Evolutionary conservation across 192 early-diverging fungal genomes (phyloP).

Genomic region (Chytriomyces sp.): DNA sequence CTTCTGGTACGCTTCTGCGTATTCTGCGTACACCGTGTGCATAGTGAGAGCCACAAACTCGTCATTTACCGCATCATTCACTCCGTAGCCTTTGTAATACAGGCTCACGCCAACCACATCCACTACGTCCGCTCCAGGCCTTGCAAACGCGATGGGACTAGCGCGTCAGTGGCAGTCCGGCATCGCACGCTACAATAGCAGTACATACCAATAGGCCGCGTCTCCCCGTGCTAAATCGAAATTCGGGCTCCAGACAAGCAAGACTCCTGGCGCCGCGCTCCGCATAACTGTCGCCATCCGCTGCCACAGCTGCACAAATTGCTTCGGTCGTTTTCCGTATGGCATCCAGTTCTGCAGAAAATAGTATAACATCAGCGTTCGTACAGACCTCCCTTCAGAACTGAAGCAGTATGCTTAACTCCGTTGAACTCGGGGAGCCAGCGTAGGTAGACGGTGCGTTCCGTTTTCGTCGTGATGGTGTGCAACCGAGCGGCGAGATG

Average conservation of each 20-base stretch:
- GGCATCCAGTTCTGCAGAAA: constrained; percentile 9
- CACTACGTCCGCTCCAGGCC: background rate
- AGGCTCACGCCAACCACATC: background rate
- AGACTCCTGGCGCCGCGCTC: background rate
- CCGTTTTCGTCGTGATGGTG: background rate
- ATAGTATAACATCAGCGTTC: background rate
- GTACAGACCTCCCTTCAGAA: too few relatives aligned
- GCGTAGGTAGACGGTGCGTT: background rate
- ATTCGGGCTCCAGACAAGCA: background rate
- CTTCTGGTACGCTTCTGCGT: background rate
- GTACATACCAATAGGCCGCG: background rate
- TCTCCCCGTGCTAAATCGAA: background rate
- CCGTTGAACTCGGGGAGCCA: background rate
- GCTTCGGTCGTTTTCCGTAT: background rate
- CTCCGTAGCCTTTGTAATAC: background rate
- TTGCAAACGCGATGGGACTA: background rate
- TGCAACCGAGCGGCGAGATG: constrained; percentile 2
- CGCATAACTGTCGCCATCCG: background rate
- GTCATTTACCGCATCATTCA: background rate
- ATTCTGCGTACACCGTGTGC: background rate
- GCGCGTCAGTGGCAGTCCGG: too few relatives aligned
- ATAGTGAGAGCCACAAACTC: background rate
- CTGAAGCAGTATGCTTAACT: too few relatives aligned
- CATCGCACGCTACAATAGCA: too few relatives aligned
- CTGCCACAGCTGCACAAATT: background rate